Base-by-base conservation (phyloP, 192 early-diverging fungal species). In the Ramicandelaber brevisporus region DNA sequence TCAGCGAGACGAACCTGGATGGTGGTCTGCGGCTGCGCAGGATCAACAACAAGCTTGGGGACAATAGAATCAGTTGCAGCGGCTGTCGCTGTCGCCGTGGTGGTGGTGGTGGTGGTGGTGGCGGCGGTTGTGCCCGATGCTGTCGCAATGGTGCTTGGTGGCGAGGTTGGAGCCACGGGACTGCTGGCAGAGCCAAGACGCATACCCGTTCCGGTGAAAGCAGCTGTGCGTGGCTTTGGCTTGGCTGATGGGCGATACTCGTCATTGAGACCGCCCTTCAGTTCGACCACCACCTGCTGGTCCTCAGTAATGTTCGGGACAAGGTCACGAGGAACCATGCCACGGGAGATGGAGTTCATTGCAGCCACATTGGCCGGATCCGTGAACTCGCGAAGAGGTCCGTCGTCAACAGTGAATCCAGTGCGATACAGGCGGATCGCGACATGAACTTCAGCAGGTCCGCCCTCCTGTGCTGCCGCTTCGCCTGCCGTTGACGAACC, bases 371-470 rank as follows among this genome's bases (percentile, higher is more conserved):
- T 89, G 36, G 62, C 59, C 4, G 90, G 87, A 38, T 87, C 86
- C 29, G 78, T 68, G 32, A 81, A 84, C 25, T 61, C 48, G 40
- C 74, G 54, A 29, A 98, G 51, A 1, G 82, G 80, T 2, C 92
- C 92, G 37, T 92, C 83, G 12, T 80, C 88, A 40, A 98, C 59
- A 29, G 74, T 87, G 41, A 95, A 98, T 31, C 92, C 92, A 41
- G 92, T 77, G 33, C 71, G 57, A 83, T 87, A 98, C 38, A 98
- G 95, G 7, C 80, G 93, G 31, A 98, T 56, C 25, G 67, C 53
- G 17, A 44, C 26, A 16, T 45, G 44, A 19, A 50, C 27, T 5
- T 44, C 41, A 27, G 25, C 36, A 3, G 27, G 29, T 3, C 23
- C 34, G 2, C 27, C 38, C 5, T 21, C 26, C n/a, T n/a, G n/a